These are phyloP conservation scores for Ilex aquifolium DNA, from an alignment of 257 asterid genomes.

Conservation along the genomic window DNA sequence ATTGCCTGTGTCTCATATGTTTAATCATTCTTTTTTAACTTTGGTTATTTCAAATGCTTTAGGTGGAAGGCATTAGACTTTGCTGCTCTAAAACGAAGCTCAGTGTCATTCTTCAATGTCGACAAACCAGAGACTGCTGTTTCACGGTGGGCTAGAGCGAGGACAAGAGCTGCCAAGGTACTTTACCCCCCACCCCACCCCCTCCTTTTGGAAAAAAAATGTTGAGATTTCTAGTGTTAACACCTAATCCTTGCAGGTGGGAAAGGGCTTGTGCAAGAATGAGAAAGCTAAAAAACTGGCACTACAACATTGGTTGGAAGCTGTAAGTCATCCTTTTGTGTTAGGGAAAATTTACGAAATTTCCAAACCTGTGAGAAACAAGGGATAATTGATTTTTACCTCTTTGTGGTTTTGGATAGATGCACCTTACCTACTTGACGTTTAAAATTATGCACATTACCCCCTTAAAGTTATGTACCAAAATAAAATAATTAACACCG, in stretches of 20 bases:
- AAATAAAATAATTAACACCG: no score
- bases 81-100: constrained; percentile 75
- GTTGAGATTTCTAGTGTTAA: not conserved
- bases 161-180: constrained; percentile 91
- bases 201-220: constrained; percentile 2
- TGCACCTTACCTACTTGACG: no score
- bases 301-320: constrained; percentile 96
- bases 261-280: constrained; percentile 91
- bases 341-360: no score
- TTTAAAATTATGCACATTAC: no score
- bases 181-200: not conserved
- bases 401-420: no score
- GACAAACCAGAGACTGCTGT: constrained; percentile 86
- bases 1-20: not conserved
- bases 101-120: constrained; percentile 70
- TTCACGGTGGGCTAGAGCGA: constrained; percentile 93
- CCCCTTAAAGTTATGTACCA: no score
- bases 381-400: no score
- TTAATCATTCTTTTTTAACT: not conserved
- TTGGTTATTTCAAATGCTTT: constrained; percentile 5
- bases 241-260: constrained; percentile 41
- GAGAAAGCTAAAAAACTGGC: constrained; percentile 94
- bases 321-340: constrained; percentile 52
- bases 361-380: no score
- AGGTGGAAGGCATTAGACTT: constrained; percentile 98